Evolutionary conservation across 768 basidiomycete species (phyloP).

Genomic region (Auriscalpium vulgare): DNA sequence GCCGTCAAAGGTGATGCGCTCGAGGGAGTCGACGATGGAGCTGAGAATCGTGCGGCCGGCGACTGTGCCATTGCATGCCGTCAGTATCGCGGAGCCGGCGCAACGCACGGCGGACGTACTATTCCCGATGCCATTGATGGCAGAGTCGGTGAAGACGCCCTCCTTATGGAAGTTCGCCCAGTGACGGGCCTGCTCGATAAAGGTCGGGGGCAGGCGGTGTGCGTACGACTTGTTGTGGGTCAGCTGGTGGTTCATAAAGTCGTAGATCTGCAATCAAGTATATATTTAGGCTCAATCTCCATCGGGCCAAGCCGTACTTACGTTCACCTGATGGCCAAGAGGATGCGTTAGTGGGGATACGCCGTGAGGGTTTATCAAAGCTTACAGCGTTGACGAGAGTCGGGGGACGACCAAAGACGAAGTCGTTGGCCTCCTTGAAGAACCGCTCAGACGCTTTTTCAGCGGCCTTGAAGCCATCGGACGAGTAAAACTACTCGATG

Average conservation of each 20-base stretch:
- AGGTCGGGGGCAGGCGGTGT: slow-evolving; percentile 70
- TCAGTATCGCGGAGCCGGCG: background rate
- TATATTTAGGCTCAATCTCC: background rate
- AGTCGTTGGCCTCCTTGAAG: slow-evolving; percentile 60
- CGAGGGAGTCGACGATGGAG: slow-evolving; percentile 61
- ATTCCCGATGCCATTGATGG: slow-evolving; percentile 67
- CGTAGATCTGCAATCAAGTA: slow-evolving; percentile 45
- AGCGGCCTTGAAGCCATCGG: slow-evolving; percentile 57
- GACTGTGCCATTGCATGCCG: slow-evolving; percentile 36
- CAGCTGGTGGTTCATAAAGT: slow-evolving; percentile 69
- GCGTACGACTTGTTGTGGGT: slow-evolving; percentile 79
- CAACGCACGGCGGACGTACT: slow-evolving; percentile 37
- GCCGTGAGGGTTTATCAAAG: background rate
- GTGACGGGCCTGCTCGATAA: slow-evolving; percentile 64
- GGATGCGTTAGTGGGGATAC: slow-evolving; percentile 11
- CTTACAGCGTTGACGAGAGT: slow-evolving; percentile 64
- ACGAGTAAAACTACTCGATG: slow-evolving; percentile 49
- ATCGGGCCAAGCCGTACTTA: slow-evolving; percentile 27
- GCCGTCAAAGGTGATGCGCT: slow-evolving; percentile 70
- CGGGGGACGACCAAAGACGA: slow-evolving; percentile 59
- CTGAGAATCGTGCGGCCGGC: slow-evolving; percentile 75
- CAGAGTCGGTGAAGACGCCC: slow-evolving; percentile 58
- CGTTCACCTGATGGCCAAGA: slow-evolving; percentile 54
- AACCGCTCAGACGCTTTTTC: slow-evolving; percentile 52
- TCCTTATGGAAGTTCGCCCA: slow-evolving; percentile 78